Evolutionary conservation across 2,329 filamentous ascomycete species (phyloP), one percentile per base, ranked within the genome.

Genomic region (Stylonectria norvegica): DNA sequence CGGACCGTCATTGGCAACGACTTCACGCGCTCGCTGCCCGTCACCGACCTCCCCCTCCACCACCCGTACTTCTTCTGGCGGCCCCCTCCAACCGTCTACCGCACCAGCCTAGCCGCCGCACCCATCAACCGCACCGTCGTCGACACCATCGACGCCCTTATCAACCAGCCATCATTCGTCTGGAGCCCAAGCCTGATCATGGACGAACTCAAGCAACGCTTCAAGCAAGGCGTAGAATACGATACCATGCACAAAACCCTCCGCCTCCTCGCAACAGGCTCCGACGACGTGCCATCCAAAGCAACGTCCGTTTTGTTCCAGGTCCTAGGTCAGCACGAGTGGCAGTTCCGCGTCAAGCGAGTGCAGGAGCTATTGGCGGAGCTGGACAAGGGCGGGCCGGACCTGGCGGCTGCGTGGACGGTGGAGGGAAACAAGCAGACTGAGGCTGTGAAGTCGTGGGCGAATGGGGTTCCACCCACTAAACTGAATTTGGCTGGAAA

Each of bases 41-140:
- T n/a, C n/a, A n/a, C n/a, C n/a, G n/a, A n/a, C n/a, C n/a, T n/a
- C n/a, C 3, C 40, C 53, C 9, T 31, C 47, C 35, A 42, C 57
- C 8, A 62, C 58, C 64, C 65, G 1, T 65, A 66, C 40, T 59
- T 68, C 30, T 59, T 69, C 45, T 69, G 64, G 63, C 58, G 62
- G 4, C 57, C 65, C 15, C 63, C 63, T 1, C 34, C 41, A n/a
- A 20, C 29, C 5, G 34, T 57, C 16, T 67, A 67, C 51, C 45
- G 42, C 6, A 36, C 42, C 4, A 55, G 59, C 10, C 47, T 65
- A 5, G 46, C 49, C 32, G 15, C 40, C 9, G 36, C 44, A 11
- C 27, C 45, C 27, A 31, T 48, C 8, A 37, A 25, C 12, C 31
- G 31, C 12, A 37, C 40, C n/a, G 28, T 55, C 16, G 36, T 57